Evolutionary conservation across 2,329 filamentous ascomycete genomes (phyloP).

Genomic region (Clarireedia sp.): DNA sequence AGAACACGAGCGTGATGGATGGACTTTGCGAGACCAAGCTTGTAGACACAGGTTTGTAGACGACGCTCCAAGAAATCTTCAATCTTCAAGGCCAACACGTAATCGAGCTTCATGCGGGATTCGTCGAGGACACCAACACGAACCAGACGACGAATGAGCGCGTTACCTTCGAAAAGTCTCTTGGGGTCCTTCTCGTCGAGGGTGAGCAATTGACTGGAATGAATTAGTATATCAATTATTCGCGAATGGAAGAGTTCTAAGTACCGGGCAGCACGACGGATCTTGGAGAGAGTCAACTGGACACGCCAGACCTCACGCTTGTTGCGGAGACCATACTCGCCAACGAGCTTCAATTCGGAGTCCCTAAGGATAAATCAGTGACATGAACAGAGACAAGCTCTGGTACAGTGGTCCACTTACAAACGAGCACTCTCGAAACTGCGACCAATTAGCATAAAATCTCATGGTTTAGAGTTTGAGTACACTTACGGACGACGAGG

Average conservation of each 20-base stretch:
- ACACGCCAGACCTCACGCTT: slow-evolving; percentile 99
- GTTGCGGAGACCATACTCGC: slow-evolving; percentile 99
- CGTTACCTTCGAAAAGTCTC: slow-evolving; percentile 99
- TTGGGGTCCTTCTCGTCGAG: slow-evolving; percentile 99
- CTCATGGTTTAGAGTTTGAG: neutral
- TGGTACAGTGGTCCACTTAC: slow-evolving; percentile 99
- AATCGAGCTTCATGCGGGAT: slow-evolving; percentile 99
- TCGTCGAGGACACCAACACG: slow-evolving; percentile 99
- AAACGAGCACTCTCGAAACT: slow-evolving; percentile 99
- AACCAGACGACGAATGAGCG: slow-evolving; percentile 98
- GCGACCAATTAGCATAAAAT: slow-evolving; percentile 34
- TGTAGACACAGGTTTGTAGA: slow-evolving; percentile 99
- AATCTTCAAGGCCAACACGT: slow-evolving; percentile 97
- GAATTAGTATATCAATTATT: slow-evolving; percentile 10
- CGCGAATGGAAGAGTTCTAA: neutral
- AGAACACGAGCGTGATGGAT: slow-evolving; percentile 99
- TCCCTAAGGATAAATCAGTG: slow-evolving; percentile 79
- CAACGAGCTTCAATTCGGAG: slow-evolving; percentile 98
- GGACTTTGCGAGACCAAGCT: slow-evolving; percentile 99
- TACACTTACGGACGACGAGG: slow-evolving; percentile 60
- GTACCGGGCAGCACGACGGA: slow-evolving; percentile 99
- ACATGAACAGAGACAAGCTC: slow-evolving; percentile 98
- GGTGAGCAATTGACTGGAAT: slow-evolving; percentile 88
- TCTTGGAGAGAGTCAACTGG: slow-evolving; percentile 99
- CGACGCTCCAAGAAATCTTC: slow-evolving; percentile 99